Evolutionary conservation across 1,284 basidiomycete genomes (phyloP).

Genomic region (Marasmius sp.): DNA sequence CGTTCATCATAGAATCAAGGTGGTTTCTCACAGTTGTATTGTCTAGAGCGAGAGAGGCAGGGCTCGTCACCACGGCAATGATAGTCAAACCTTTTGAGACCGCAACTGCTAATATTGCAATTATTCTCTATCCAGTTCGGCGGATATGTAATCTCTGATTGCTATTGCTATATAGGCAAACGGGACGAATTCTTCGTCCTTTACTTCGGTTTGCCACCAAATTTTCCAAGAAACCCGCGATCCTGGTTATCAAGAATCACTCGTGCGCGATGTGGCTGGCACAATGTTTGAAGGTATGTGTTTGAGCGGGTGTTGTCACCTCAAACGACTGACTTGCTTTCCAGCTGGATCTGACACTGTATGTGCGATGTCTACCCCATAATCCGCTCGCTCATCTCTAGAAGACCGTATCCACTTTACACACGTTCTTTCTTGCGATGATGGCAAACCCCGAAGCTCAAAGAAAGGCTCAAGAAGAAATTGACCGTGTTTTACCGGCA

Average conservation of each 20-base stretch:
- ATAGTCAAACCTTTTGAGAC: not conserved
- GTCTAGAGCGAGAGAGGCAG: not conserved
- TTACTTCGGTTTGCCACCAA: not conserved
- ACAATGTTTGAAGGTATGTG: not conserved
- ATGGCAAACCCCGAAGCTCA: conserved; percentile 9
- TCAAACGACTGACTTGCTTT: not conserved
- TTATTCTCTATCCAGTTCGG: not conserved
- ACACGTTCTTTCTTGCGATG: conserved; percentile 14
- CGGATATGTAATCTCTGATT: not conserved
- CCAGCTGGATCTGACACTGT: not conserved
- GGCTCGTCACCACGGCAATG: not conserved
- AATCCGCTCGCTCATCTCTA: not conserved
- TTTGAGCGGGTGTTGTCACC: not conserved
- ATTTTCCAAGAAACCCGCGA: not conserved
- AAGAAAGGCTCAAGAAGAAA: conserved; percentile 6
- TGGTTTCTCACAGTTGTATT: not conserved
- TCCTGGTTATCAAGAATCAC: not conserved
- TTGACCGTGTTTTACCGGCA: conserved; percentile 8
- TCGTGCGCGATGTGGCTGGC: not conserved
- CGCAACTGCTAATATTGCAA: not conserved
- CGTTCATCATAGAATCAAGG: not conserved
- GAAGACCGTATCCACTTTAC: conserved; percentile 10
- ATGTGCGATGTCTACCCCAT: not conserved
- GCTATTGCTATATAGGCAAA: not conserved
- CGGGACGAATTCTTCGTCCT: not conserved